phyloP scores from a whole-genome alignment of 768 basidiomycete species.

The Flagelloscypha sp. region DNA sequence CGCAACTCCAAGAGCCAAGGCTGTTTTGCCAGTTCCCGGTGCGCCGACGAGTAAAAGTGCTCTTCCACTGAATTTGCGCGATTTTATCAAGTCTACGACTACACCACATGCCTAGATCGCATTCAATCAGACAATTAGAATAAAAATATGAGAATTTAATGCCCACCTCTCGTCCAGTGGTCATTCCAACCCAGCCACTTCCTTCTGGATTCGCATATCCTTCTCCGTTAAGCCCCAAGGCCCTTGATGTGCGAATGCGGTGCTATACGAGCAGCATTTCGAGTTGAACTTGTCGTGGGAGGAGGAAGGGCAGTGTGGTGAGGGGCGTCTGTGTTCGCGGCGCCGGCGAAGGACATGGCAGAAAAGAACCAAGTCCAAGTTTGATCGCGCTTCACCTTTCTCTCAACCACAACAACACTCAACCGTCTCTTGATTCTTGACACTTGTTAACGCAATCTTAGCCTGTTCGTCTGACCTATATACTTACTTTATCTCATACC shows the following conservation, averaged over 20 bases:
- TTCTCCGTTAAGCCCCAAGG: conserved; percentile 78
- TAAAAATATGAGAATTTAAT: not conserved
- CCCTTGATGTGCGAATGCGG: conserved; percentile 97
- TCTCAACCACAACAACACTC: too few species aligned
- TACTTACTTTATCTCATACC: too few species aligned
- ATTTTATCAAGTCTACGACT: conserved; percentile 82
- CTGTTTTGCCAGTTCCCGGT: conserved; percentile 97
- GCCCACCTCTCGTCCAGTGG: conserved; percentile 79
- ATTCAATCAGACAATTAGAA: conserved; percentile 2
- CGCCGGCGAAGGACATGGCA: too few species aligned
- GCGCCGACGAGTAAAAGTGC: conserved; percentile 89
- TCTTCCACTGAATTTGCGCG: conserved; percentile 88
- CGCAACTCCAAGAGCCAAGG: conserved; percentile 88
- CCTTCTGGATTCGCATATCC: conserved; percentile 65
- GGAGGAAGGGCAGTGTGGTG: conserved; percentile 70
- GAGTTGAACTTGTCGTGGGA: conserved; percentile 51
- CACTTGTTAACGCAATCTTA: too few species aligned
- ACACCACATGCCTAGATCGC: conserved; percentile 76
- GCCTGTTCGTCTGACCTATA: too few species aligned
- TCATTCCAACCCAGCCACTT: conserved; percentile 89
- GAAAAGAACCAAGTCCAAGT: too few species aligned
- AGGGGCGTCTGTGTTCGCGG: too few species aligned
- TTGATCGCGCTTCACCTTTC: too few species aligned
- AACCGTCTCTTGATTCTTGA: too few species aligned
- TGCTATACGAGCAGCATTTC: conserved; percentile 72